Evolutionary conservation across 331 rosid genomes (phyloP).

Genomic region (Cydonia oblonga): DNA sequence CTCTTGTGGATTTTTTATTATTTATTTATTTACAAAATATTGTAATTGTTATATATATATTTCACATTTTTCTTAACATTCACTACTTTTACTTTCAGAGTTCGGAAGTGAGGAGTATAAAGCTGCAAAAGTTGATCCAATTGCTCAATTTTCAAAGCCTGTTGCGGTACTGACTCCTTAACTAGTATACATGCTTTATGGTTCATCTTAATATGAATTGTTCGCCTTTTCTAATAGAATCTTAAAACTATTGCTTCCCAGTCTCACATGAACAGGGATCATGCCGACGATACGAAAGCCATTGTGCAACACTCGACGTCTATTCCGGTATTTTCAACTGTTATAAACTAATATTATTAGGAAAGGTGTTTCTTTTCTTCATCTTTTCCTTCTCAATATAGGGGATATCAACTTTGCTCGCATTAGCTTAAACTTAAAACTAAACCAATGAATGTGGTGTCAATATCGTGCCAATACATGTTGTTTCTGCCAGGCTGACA

Average conservation of each 20-base stretch:
- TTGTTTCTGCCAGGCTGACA: not conserved
- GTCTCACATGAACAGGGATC: conserved; percentile 99
- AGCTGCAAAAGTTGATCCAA: conserved; percentile 74
- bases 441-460: not conserved
- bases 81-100: conserved; percentile 32
- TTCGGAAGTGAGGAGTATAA: conserved; percentile 58
- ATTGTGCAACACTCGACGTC: conserved; percentile 87
- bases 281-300: conserved; percentile 77
- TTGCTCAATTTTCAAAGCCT: conserved; percentile 91
- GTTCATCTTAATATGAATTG: conserved; percentile 6
- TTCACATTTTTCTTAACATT: not conserved
- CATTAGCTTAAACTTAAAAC: not conserved
- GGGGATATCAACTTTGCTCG: not conserved
- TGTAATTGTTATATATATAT: not conserved
- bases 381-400: not conserved
- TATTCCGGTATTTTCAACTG: conserved; percentile 45
- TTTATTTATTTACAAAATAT: not conserved
- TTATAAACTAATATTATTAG: not conserved
- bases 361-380: not conserved
- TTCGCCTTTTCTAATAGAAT: conserved; percentile 11
- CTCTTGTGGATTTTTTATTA: too few species aligned
- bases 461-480: not conserved
- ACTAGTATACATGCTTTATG: conserved; percentile 5
- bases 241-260: conserved; percentile 21
- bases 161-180: conserved; percentile 51